These are phyloP conservation scores for Calonectria montana DNA, from an alignment of 2,329 filamentous ascomycete genomes.

Conservation along the genomic window DNA sequence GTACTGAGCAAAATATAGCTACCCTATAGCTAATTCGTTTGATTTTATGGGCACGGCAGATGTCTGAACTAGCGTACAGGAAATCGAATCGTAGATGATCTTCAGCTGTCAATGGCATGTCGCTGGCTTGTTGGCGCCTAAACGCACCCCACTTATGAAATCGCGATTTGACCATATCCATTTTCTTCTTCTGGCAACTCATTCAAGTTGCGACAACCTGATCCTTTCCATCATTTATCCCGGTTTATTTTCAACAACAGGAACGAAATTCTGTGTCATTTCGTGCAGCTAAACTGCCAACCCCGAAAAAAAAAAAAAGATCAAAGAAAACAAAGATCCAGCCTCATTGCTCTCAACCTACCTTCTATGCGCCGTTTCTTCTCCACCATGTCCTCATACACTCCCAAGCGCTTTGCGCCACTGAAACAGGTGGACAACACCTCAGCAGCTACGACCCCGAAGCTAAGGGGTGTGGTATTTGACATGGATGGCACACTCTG, in stretches of 20 bases:
- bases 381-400: slow-evolving; percentile 55
- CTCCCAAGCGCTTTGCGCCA: slow-evolving; percentile 66
- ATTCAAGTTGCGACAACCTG: neutral
- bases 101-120: no score
- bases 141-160: neutral
- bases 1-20: no score
- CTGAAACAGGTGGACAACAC: slow-evolving; percentile 53
- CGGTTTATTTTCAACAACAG: neutral
- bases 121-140: neutral
- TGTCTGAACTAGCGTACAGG: no score
- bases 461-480: slow-evolving; percentile 76
- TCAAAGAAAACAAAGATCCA: neutral
- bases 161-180: neutral
- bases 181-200: neutral
- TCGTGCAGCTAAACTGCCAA: neutral
- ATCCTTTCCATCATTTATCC: neutral
- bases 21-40: no score
- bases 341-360: neutral
- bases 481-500: slow-evolving; percentile 96
- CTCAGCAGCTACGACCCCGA: slow-evolving; percentile 52
- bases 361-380: slow-evolving; percentile 45
- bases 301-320: no score
- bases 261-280: neutral
- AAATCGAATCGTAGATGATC: no score
- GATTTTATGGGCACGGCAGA: neutral